Conservation (phyloP, 1,284 basidiomycete genomes). For the Ganoderma multipileum region DNA sequence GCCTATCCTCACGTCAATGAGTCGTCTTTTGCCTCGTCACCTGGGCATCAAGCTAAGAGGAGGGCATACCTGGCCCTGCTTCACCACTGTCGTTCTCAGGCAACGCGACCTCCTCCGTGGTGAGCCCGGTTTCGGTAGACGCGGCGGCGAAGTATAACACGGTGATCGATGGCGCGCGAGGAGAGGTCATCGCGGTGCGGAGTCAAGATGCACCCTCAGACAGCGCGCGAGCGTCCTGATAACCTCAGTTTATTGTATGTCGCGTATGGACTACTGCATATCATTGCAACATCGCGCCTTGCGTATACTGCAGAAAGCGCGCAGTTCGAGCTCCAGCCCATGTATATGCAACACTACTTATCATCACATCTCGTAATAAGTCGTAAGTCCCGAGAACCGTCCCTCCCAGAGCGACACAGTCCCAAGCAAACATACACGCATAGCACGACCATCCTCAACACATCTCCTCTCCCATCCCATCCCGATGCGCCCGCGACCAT, state of each 20-base stretch:
- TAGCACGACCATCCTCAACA: not conserved
- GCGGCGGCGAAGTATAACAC: constrained; percentile 85
- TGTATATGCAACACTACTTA: not conserved
- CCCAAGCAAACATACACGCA: not conserved
- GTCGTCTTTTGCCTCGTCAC: not conserved
- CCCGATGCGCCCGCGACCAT: not conserved
- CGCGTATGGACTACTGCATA: not conserved
- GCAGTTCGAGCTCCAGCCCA: not conserved
- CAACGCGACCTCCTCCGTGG: constrained; percentile 55
- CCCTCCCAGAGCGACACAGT: constrained; percentile 5
- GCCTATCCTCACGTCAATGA: constrained; percentile 1
- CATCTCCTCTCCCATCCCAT: not conserved
- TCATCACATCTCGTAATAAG: constrained; percentile 2
- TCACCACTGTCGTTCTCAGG: constrained; percentile 30
- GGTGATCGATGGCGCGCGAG: constrained; percentile 47
- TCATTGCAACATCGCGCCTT: not conserved
- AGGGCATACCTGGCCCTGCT: not conserved
- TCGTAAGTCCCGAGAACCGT: constrained; percentile 5
- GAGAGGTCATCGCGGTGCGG: constrained; percentile 6
- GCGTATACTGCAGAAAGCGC: not conserved
- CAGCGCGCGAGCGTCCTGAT: not conserved
- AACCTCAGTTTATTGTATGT: not conserved
- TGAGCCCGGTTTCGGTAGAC: constrained; percentile 68
- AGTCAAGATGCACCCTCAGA: not conserved
- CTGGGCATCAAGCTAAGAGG: not conserved